A percentile compares a stretch with the other conserved stretches of the same genome.
Evolutionary conservation across 306 rosid genomes (phyloP).

Genomic region (Prunus armeniaca): DNA sequence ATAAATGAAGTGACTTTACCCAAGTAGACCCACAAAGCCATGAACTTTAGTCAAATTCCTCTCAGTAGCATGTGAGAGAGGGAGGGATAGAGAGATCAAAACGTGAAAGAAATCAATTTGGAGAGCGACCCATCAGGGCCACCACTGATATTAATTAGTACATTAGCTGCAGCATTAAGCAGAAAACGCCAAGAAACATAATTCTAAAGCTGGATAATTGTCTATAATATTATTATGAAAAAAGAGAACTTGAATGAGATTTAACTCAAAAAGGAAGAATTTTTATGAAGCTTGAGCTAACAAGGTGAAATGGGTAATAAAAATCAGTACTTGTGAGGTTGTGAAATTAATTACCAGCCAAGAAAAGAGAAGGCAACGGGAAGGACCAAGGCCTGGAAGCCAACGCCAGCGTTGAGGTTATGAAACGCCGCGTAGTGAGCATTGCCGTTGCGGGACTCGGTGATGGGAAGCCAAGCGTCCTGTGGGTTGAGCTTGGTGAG

Average conservation of each 20-base stretch:
- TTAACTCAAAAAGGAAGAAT: background rate
- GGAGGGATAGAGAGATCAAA: background rate
- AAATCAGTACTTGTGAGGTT: background rate
- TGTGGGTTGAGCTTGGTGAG: conserved; percentile 96
- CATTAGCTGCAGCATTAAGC: background rate
- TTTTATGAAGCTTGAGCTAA: background rate
- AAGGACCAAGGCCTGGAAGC: conserved; percentile 87
- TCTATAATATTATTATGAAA: background rate
- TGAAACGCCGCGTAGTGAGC: conserved; percentile 98
- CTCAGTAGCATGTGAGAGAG: conserved; percentile 15
- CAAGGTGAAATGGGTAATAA: background rate
- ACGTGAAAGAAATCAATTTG: background rate
- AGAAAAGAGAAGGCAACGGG: conserved; percentile 96
- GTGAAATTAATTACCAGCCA: conserved; percentile 61
- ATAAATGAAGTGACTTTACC: conserved; percentile 11
- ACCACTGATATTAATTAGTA: background rate
- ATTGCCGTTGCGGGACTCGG: conserved; percentile 94
- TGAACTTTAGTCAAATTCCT: conserved; percentile 15
- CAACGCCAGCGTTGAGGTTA: conserved; percentile 97
- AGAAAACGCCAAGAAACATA: conserved; percentile 8
- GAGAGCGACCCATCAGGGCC: background rate
- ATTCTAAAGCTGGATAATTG: background rate
- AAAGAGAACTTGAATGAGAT: background rate
- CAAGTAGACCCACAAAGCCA: conserved; percentile 10
- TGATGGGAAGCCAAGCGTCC: conserved; percentile 99